Percentiles rank a stretch among this genome's conserved stretches.
Evolutionary conservation across 1,284 basidiomycete species (phyloP).

Genomic region (Apiotrichum domesticum): DNA sequence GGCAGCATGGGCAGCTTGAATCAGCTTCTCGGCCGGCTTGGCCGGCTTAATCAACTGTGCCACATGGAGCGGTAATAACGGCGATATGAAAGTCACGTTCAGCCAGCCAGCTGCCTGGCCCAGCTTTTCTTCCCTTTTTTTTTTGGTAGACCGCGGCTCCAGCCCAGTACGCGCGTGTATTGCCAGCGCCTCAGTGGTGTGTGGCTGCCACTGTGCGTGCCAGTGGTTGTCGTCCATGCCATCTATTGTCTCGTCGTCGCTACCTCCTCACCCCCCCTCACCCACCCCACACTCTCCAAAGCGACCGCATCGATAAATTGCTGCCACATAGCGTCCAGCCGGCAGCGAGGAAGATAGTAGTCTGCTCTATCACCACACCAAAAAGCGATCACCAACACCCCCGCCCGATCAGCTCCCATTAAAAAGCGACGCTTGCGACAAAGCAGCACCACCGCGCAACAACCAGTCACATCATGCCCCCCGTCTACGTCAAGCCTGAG

Average conservation of each 20-base stretch:
- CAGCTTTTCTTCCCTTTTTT: neutral
- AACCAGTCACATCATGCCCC: conserved; percentile 31
- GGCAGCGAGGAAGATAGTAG: conserved; percentile 33
- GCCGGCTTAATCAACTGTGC: too few species aligned
- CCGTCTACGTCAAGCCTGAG: conserved; percentile 48
- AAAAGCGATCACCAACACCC: neutral
- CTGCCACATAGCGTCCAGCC: conserved; percentile 14
- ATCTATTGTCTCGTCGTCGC: conserved; percentile 2
- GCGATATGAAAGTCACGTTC: too few species aligned
- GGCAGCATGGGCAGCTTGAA: too few species aligned
- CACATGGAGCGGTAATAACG: too few species aligned
- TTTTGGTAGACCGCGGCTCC: too few species aligned
- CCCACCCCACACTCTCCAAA: conserved; percentile 8
- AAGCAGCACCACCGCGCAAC: neutral
- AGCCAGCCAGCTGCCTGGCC: too few species aligned
- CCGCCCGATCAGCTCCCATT: neutral
- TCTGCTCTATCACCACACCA: conserved; percentile 13
- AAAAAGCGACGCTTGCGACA: neutral
- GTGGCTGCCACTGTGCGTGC: too few species aligned
- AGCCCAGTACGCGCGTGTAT: too few species aligned
- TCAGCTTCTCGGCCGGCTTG: too few species aligned
- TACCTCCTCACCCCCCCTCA: conserved; percentile 4
- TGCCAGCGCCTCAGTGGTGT: too few species aligned
- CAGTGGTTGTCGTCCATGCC: neutral
- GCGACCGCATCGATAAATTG: conserved; percentile 37